Evolutionary conservation across 345 rosid species (phyloP).

Genomic region (Gossypium bickii): DNA sequence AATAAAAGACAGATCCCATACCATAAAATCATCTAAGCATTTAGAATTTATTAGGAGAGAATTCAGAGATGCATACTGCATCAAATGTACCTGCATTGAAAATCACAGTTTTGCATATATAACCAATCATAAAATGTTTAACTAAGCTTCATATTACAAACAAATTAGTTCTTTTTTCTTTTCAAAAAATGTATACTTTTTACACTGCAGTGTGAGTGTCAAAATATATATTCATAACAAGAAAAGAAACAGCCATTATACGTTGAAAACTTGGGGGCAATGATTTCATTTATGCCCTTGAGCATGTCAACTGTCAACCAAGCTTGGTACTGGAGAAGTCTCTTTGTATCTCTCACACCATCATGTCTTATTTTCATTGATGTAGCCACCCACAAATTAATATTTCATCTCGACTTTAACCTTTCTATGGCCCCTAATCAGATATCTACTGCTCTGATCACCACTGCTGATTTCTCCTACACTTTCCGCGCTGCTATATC

Average conservation of each 20-base stretch:
- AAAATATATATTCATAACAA: background rate
- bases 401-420: conserved; percentile 28
- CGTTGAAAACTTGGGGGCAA: background rate
- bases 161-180: too few species aligned
- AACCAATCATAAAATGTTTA: too few species aligned
- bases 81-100: conserved; percentile 49
- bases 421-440: conserved; percentile 61
- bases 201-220: background rate
- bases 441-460: conserved; percentile 67
- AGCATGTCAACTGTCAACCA: conserved; percentile 6
- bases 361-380: background rate
- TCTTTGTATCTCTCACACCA: background rate
- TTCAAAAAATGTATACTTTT: too few species aligned
- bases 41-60: background rate
- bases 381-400: background rate
- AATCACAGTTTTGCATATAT: too few species aligned
- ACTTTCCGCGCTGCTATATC: conserved; percentile 74
- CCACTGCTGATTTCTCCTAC: conserved; percentile 98
- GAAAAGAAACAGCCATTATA: background rate
- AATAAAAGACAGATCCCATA: background rate
- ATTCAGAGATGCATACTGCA: background rate
- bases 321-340: background rate
- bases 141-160: too few species aligned
- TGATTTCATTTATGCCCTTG: background rate
- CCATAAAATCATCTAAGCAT: background rate